Percentiles rank a stretch among this genome's conserved stretches.
phyloP scores from a whole-genome alignment of 176 grass and related monocot genomes.

The Chrysopogon serrulatus region DNA sequence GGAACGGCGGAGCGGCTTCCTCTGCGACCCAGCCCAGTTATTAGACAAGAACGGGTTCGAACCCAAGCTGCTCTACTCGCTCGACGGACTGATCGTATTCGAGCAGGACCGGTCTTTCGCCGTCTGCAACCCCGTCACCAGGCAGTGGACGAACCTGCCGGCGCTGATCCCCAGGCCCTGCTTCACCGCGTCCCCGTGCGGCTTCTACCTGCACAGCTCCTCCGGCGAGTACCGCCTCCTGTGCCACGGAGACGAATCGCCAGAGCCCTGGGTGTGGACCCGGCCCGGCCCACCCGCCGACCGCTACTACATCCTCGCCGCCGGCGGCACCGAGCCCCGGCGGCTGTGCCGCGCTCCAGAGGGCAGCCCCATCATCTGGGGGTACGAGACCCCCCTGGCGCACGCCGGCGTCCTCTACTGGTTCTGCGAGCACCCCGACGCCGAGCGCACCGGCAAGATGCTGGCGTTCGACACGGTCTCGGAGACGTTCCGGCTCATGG shows the following conservation, averaged over 20 bases:
- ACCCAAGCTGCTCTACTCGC: too few relatives aligned
- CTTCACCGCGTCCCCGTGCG: not conserved
- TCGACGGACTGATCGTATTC: too few relatives aligned
- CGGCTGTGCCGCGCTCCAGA: not conserved
- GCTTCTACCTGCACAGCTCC: not conserved
- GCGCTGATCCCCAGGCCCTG: not conserved
- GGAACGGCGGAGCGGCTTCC: too few relatives aligned
- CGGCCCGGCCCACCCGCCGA: not conserved
- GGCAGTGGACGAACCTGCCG: not conserved
- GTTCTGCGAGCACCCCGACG: not conserved
- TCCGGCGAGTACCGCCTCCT: not conserved
- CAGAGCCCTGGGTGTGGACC: too few relatives aligned
- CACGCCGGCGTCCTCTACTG: not conserved
- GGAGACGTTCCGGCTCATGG: not conserved
- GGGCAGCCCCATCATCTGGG: fast-evolving
- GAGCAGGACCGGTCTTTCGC: too few relatives aligned
- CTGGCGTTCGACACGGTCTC: not conserved
- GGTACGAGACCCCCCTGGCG: not conserved
- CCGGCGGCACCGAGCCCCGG: not conserved
- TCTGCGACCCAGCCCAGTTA: too few relatives aligned
- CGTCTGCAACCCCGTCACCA: not conserved
- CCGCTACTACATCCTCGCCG: not conserved
- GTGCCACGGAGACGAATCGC: not conserved
- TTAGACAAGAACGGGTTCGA: too few relatives aligned
- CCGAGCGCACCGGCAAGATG: not conserved